Base-by-base conservation (phyloP, 2,329 filamentous ascomycete genomes). In the Ophiostoma sp. region DNA sequence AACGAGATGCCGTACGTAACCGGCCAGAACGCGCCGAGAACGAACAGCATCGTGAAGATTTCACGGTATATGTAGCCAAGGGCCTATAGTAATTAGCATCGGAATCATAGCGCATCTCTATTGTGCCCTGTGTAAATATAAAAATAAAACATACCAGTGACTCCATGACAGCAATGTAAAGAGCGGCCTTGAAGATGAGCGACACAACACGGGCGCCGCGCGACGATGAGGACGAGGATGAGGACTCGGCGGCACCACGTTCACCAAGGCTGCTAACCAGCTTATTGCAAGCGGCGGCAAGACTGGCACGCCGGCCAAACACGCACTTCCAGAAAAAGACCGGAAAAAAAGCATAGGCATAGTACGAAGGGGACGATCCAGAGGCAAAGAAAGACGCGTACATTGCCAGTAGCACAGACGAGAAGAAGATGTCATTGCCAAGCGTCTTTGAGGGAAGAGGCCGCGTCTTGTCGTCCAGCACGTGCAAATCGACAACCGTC, bases 241-340 rank as follows among this genome's bases (percentile, higher is more conserved):
- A 42, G 2, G 60, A 36, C 83, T 80, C 36, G 41, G 84, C 79
- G 27, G 27, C 27, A 27, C 27, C 27, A 27, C 27, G 27, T 0
- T 89, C 87, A 67, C 84, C 81, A 58, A 93, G 79, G 72, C 93
- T 84, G 0, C 85, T 83, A 72, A 97, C 88, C 8, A 98, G 80
- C 65, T 85, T 82, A 71, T 83, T 84, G 66, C 84, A 82, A 3
- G 93, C 93, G 71, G 87, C 84, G 5, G 79, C 75, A 12, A 97
- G 77, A 58, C 91, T 91, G 63, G 84, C 82, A 68, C 93, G 85
- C 41, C 90, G 87, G 3, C 91, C 91, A 77, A 89, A 94, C 0
- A 97, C 91, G 75, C 97, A 93, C 77, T 97, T 94, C 95, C 95
- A 99, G 80, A 99, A 98, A 69, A 92, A 85, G 2, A 97, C 88